Percentiles rank a stretch among this genome's conserved stretches.
Conservation (phyloP, 2,329 filamentous ascomycete species). For the Knoxdaviesia capensis region DNA sequence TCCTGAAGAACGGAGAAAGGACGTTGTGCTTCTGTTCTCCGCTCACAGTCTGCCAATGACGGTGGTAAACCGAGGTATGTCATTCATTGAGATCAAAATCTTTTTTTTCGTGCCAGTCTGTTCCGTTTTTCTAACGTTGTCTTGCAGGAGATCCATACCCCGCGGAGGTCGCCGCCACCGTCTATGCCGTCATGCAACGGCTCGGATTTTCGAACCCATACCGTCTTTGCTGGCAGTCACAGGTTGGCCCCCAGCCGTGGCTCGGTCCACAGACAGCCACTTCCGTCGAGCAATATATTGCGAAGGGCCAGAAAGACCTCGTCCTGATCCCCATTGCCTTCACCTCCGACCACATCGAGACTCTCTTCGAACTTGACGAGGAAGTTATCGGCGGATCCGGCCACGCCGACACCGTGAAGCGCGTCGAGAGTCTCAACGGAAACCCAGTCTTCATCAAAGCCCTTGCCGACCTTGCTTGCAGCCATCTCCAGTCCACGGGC, state of each 20-base stretch:
- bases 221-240: constrained; percentile 91
- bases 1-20: constrained; percentile 55
- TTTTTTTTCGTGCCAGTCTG: background rate
- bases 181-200: constrained; percentile 88
- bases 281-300: constrained; percentile 74
- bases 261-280: constrained; percentile 81
- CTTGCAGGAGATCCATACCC: constrained; percentile 71
- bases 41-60: constrained; percentile 94
- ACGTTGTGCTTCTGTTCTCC: constrained; percentile 79
- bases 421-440: constrained; percentile 82
- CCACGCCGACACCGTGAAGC: constrained; percentile 61
- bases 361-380: constrained; percentile 78
- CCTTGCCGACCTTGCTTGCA: constrained; percentile 68
- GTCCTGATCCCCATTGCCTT: constrained; percentile 90
- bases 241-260: constrained; percentile 91
- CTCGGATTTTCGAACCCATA: constrained; percentile 80
- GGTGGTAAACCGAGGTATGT: constrained; percentile 72
- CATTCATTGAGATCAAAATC: background rate
- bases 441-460: constrained; percentile 79
- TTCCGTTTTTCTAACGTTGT: constrained; percentile 10
- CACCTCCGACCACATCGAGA: constrained; percentile 98
- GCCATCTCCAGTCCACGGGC: constrained; percentile 52
- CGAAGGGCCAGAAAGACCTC: constrained; percentile 79
- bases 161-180: constrained; percentile 84
- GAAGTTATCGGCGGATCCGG: constrained; percentile 85